A percentile compares a stretch with the other conserved stretches of the same genome.
phyloP scores from a whole-genome alignment of 352 stramenopile genomes.

The Globisporangium iwayamae region DNA sequence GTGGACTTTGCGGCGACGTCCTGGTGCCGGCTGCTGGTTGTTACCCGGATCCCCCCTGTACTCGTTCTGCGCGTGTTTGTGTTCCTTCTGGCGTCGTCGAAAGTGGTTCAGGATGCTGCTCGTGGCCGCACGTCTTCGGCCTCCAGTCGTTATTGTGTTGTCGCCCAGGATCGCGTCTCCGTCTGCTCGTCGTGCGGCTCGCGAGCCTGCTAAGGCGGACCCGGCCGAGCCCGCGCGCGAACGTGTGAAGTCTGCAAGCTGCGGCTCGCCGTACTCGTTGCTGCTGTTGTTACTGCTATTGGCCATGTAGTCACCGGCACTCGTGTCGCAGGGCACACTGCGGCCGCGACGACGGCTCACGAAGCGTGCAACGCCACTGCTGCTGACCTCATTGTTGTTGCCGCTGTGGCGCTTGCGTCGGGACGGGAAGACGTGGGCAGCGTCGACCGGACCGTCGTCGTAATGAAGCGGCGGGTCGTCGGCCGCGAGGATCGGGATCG shows the following conservation, averaged over 20 bases:
- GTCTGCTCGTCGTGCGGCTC: neutral
- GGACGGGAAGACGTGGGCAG: neutral
- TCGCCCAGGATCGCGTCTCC: neutral
- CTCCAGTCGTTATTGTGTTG: no score
- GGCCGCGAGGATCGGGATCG: constrained; percentile 24
- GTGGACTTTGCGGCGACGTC: constrained; percentile 31
- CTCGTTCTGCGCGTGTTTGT: neutral
- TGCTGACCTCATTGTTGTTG: constrained; percentile 1
- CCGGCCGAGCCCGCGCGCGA: constrained; percentile 3
- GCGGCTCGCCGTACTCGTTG: neutral
- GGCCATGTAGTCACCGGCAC: neutral
- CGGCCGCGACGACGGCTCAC: constrained; percentile 12
- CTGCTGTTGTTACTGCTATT: neutral
- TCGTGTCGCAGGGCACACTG: constrained; percentile 14
- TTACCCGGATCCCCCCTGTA: neutral
- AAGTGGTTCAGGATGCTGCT: constrained; percentile 13
- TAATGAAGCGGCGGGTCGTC: constrained; percentile 22
- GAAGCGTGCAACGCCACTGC: neutral
- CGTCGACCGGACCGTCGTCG: constrained; percentile 1
- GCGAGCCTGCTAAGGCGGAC: constrained; percentile 4
- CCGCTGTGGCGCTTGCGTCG: constrained; percentile 16
- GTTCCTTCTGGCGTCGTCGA: constrained; percentile 12
- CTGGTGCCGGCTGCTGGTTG: neutral
- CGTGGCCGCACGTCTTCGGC: constrained; percentile 2
- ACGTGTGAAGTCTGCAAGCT: neutral